These are phyloP conservation scores for Artemisia argyi DNA, from an alignment of 129 eudicot genomes.

Conservation along the genomic window DNA sequence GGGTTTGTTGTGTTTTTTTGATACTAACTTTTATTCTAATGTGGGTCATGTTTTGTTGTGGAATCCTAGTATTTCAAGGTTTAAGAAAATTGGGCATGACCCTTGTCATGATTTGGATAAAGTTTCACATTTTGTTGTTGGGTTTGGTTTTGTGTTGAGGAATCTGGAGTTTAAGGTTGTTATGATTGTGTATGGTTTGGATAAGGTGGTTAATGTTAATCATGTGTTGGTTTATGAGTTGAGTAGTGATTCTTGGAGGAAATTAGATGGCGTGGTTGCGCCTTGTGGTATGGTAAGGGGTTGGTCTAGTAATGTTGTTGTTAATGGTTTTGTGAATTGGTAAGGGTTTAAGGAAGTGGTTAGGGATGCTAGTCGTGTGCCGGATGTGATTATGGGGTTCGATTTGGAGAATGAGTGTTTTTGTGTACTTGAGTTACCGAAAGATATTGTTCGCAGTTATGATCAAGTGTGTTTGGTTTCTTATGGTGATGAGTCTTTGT, in stretches of 20 bases:
- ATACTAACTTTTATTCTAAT: slow-evolving; percentile 31
- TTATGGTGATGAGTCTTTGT: slow-evolving; percentile 24
- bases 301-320: slow-evolving; percentile 44
- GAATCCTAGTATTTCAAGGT: slow-evolving; percentile 42
- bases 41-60: slow-evolving; percentile 34
- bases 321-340: slow-evolving; percentile 51
- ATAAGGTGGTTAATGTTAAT: background rate
- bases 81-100: slow-evolving; percentile 10
- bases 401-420: slow-evolving; percentile 38
- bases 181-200: slow-evolving; percentile 28
- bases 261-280: slow-evolving; percentile 16
- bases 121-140: slow-evolving; percentile 40
- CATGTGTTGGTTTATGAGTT: slow-evolving; percentile 35
- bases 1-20: slow-evolving; percentile 48
- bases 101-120: background rate
- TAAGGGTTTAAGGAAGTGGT: slow-evolving; percentile 25
- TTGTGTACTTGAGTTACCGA: slow-evolving; percentile 36
- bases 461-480: slow-evolving; percentile 26
- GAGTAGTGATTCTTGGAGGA: slow-evolving; percentile 38
- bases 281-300: slow-evolving; percentile 34
- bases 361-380: background rate
- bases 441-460: slow-evolving; percentile 1
- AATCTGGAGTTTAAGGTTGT: slow-evolving; percentile 44
- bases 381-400: slow-evolving; percentile 34
- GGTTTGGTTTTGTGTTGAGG: slow-evolving; percentile 48